Conservation (phyloP, 1,284 basidiomycete genomes). For the Pholiota adiposa region DNA sequence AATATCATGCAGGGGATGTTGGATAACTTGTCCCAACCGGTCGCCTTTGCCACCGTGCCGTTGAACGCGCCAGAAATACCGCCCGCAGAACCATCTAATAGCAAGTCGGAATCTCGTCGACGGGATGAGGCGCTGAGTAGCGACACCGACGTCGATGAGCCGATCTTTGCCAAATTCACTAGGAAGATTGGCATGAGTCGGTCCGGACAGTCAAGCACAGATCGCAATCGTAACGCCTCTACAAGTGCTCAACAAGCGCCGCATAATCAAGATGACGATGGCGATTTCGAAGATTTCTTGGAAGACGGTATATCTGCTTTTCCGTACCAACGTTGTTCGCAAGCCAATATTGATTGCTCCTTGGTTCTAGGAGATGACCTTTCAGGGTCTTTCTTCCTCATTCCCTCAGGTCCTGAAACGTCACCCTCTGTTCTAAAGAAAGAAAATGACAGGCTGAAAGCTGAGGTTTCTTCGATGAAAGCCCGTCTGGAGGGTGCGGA, state of each 20-base stretch:
- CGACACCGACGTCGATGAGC: slow-evolving; percentile 69
- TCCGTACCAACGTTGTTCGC: neutral
- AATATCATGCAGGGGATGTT: slow-evolving; percentile 82
- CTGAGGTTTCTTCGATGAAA: slow-evolving; percentile 59
- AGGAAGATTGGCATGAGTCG: slow-evolving; percentile 46
- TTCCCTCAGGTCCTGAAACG: slow-evolving; percentile 63
- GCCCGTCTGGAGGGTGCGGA: slow-evolving; percentile 63
- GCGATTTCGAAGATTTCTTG: slow-evolving; percentile 40
- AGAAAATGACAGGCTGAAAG: slow-evolving; percentile 67
- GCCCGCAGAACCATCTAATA: slow-evolving; percentile 29
- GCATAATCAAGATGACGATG: slow-evolving; percentile 38
- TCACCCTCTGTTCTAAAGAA: slow-evolving; percentile 55
- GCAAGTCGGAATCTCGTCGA: slow-evolving; percentile 30
- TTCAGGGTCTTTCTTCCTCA: slow-evolving; percentile 76
- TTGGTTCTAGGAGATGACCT: slow-evolving; percentile 55
- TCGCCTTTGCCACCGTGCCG: slow-evolving; percentile 83
- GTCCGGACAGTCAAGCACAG: slow-evolving; percentile 11
- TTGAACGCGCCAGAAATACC: slow-evolving; percentile 48
- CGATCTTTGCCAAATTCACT: slow-evolving; percentile 53
- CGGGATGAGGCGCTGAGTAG: slow-evolving; percentile 59
- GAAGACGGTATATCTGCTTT: slow-evolving; percentile 41
- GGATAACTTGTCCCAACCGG: slow-evolving; percentile 80
- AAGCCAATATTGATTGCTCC: neutral
- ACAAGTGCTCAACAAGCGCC: slow-evolving; percentile 18
- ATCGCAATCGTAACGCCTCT: slow-evolving; percentile 12